Evolutionary conservation across 352 stramenopile species (phyloP).

Genomic region (Thraustochytrium striatum): DNA sequence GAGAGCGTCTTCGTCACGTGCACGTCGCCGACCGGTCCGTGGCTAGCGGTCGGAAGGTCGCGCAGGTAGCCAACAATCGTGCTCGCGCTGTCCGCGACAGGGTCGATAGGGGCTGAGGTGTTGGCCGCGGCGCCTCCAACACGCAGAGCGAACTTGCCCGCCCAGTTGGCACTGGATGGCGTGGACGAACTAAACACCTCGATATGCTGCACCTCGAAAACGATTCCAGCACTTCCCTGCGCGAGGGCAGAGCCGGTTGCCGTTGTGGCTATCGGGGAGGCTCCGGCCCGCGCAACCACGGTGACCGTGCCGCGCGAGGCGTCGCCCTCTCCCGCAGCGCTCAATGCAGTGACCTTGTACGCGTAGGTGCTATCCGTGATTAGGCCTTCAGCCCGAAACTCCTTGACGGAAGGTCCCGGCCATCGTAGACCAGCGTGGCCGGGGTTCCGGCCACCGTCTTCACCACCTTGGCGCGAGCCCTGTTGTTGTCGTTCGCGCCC

Average conservation of each 20-base stretch:
- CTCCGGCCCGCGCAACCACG: conserved; percentile 82
- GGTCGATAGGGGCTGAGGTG: background rate
- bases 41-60: background rate
- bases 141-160: conserved; percentile 61
- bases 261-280: conserved; percentile 74
- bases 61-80: background rate
- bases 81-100: background rate
- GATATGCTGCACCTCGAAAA: conserved; percentile 90
- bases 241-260: conserved; percentile 74
- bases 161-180: background rate
- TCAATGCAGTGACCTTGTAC: conserved; percentile 85
- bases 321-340: conserved; percentile 79
- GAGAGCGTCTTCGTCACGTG: background rate
- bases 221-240: conserved; percentile 83
- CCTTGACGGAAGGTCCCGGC: conserved; percentile 63
- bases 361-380: conserved; percentile 81
- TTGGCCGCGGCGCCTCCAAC: conserved; percentile 51
- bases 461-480: conserved; percentile 61
- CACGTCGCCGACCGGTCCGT: background rate
- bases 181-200: conserved; percentile 57
- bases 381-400: background rate
- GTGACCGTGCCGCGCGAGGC: conserved; percentile 74
- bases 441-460: conserved; percentile 75
- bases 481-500: conserved; percentile 49
- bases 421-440: conserved; percentile 84